phyloP scores from a whole-genome alignment of 345 rosid species.

The Litchi chinensis region DNA sequence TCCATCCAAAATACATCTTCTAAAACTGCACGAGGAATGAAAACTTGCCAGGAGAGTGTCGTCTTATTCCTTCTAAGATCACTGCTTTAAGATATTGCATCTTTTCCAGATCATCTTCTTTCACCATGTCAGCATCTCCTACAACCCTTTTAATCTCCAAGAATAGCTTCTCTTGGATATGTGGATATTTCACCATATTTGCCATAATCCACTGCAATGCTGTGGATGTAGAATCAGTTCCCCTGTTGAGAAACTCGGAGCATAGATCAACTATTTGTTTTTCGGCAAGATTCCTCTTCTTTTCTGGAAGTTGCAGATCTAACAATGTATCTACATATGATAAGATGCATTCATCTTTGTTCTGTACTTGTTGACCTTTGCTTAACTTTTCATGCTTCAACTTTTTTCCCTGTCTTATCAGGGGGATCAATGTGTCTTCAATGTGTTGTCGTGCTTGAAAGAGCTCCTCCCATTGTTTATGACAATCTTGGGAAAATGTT shows the following conservation, averaged over 20 bases:
- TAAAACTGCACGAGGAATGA: background rate
- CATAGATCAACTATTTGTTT: background rate
- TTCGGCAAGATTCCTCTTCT: background rate
- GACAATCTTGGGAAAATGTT: background rate
- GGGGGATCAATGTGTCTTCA: background rate
- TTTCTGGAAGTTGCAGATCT: background rate
- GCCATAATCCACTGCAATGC: conserved; percentile 11
- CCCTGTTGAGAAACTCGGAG: background rate
- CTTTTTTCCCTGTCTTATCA: background rate
- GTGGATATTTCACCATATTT: conserved; percentile 3
- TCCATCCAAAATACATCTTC: conserved; percentile 1
- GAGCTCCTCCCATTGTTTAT: conserved; percentile 1
- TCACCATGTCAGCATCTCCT: background rate
- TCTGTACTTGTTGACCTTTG: background rate
- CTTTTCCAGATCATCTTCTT: background rate
- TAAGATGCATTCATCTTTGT: background rate
- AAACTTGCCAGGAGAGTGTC: background rate
- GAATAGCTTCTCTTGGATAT: conserved; percentile 10
- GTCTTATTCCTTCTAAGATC: background rate
- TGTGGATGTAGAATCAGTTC: background rate
- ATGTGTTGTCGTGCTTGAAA: background rate
- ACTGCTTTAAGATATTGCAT: background rate
- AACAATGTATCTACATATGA: background rate
- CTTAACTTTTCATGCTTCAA: background rate
- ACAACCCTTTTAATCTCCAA: background rate